Evolutionary conservation across 345 rosid species (phyloP).

Genomic region (Syzygium jambos): DNA sequence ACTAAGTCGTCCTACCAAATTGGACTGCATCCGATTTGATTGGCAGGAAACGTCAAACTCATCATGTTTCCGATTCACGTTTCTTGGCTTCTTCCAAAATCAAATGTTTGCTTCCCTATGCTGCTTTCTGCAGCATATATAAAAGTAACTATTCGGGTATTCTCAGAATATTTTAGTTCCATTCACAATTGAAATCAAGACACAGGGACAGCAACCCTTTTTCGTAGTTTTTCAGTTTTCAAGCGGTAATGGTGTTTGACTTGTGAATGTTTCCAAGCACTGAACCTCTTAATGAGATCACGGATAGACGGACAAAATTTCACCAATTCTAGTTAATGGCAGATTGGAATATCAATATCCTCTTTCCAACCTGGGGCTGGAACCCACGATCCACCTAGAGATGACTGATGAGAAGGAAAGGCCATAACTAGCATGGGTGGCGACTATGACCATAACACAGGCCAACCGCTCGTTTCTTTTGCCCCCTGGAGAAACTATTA

Average conservation of each 20-base stretch:
- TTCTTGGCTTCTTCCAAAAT: not conserved
- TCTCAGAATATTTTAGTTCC: too few relatives aligned
- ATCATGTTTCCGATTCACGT: not conserved
- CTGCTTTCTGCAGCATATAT: not conserved
- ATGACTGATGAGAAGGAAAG: not conserved
- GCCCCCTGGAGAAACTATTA: not conserved
- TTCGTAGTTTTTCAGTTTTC: not conserved
- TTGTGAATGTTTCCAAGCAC: not conserved
- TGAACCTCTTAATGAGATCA: not conserved
- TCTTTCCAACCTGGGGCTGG: not conserved
- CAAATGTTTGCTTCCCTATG: not conserved
- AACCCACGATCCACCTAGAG: not conserved
- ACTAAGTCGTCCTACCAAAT: not conserved
- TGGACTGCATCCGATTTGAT: not conserved
- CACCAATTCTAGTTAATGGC: not conserved
- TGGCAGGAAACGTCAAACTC: not conserved
- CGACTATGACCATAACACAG: not conserved
- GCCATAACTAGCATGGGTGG: not conserved
- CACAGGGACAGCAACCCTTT: not conserved
- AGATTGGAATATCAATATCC: not conserved
- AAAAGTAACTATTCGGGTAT: not conserved
- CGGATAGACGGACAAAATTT: not conserved
- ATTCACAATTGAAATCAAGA: not conserved
- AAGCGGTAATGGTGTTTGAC: not conserved
- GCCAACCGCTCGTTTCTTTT: not conserved